Conservation (phyloP, 1,284 basidiomycete species). For the Leucoagaricus sp. region DNA sequence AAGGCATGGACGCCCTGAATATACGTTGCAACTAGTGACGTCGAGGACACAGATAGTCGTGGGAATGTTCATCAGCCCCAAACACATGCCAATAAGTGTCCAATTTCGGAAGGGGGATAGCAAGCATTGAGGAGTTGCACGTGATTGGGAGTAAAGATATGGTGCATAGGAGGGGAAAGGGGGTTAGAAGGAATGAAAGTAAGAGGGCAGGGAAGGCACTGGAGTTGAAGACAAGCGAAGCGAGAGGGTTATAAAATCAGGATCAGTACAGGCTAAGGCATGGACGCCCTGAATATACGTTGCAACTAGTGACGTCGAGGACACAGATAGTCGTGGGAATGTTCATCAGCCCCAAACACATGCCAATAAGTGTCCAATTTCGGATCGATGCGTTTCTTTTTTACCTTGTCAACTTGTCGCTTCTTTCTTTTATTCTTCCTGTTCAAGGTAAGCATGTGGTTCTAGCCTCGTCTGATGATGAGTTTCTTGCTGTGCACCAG, state of each 20-base stretch:
- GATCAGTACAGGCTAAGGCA: conserved; percentile 3
- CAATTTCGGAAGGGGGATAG: conserved; percentile 66
- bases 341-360: conserved; percentile 1
- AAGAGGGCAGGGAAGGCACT: neutral
- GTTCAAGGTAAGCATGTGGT: conserved; percentile 21
- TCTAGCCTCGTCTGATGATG: conserved; percentile 32
- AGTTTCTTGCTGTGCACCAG: conserved; percentile 54
- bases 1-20: conserved; percentile 6
- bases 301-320: conserved; percentile 10
- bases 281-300: neutral
- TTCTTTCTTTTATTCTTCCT: neutral
- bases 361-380: neutral
- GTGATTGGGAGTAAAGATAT: conserved; percentile 82
- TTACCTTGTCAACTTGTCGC: no score
- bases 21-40: conserved; percentile 5
- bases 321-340: neutral
- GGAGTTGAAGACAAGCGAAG: neutral
- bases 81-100: conserved; percentile 3
- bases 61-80: neutral
- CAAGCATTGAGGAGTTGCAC: conserved; percentile 86
- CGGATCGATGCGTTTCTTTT: conserved; percentile 9
- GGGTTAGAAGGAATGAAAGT: conserved; percentile 25
- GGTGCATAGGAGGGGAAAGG: conserved; percentile 48
- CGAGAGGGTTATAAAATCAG: neutral
- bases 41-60: neutral